These are phyloP conservation scores for Hibiscus mutabilis DNA, from an alignment of 345 rosid genomes.

Conservation along the genomic window DNA sequence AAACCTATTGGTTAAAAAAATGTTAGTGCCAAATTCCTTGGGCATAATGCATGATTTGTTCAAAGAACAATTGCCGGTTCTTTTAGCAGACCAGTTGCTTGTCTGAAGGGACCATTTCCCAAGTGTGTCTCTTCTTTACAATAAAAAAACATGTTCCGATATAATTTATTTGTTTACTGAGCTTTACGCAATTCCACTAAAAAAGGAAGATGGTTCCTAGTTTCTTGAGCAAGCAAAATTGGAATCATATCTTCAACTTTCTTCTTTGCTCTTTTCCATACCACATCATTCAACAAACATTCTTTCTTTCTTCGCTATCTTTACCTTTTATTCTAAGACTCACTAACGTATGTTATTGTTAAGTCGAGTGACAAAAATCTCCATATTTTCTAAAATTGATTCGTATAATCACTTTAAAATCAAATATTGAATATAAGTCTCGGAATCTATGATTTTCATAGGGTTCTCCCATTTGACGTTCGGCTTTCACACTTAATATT, in stretches of 20 bases:
- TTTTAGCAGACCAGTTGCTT: slow-evolving; percentile 20
- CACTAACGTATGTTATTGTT: too few relatives aligned
- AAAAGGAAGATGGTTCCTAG: slow-evolving; percentile 22
- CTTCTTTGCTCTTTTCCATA: not conserved
- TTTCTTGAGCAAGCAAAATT: slow-evolving; percentile 36
- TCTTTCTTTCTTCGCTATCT: not conserved
- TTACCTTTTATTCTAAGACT: not conserved
- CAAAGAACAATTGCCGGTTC: slow-evolving; percentile 6
- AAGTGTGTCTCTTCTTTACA: slow-evolving; percentile 14
- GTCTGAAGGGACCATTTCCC: slow-evolving; percentile 23
- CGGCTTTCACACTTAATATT: not conserved
- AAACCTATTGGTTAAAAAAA: not conserved
- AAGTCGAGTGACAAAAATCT: too few relatives aligned
- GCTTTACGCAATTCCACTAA: slow-evolving; percentile 38
- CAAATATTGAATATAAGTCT: not conserved
- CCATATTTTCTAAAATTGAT: too few relatives aligned
- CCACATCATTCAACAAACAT: not conserved
- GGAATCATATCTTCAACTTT: slow-evolving; percentile 30
- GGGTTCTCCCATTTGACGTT: not conserved
- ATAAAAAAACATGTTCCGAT: not conserved
- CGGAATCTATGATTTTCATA: not conserved
- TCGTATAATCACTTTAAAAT: not conserved
- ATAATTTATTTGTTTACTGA: slow-evolving; percentile 7
- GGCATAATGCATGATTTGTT: slow-evolving; percentile 18
- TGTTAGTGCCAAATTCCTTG: not conserved